A percentile compares a stretch with the other conserved stretches of the same genome.
Evolutionary conservation across 2,329 filamentous ascomycete genomes (phyloP).

Genomic region (Neurospora crassa): DNA sequence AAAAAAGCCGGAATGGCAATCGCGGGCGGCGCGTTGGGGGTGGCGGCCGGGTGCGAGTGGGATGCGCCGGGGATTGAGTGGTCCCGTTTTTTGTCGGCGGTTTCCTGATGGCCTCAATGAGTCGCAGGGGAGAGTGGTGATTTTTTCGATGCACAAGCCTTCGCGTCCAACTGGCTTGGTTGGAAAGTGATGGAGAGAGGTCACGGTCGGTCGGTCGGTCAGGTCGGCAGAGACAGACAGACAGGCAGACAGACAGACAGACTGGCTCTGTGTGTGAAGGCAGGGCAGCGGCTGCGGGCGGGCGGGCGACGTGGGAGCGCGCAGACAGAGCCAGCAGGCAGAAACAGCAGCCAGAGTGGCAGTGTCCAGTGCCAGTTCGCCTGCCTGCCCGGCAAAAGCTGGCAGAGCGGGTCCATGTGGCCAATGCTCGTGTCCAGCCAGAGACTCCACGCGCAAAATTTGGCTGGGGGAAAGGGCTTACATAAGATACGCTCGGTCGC

Average conservation of each 20-base stretch:
- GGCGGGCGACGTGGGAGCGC: not conserved
- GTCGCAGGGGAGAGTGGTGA: conserved; percentile 49
- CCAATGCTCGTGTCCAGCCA: not conserved
- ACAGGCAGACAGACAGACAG: not conserved
- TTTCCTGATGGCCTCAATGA: conserved; percentile 49
- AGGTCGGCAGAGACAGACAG: conserved; percentile 1
- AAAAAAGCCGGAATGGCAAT: conserved; percentile 34
- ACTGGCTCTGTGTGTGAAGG: not conserved
- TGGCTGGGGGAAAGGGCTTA: not conserved
- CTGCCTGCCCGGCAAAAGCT: not conserved
- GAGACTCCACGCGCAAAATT: not conserved
- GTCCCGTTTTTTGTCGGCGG: conserved; percentile 41
- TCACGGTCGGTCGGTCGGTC: conserved; percentile 28
- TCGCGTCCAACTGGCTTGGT: conserved; percentile 18
- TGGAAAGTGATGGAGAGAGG: conserved; percentile 21
- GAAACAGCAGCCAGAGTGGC: not conserved
- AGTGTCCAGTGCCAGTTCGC: not conserved
- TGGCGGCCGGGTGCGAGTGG: conserved; percentile 26
- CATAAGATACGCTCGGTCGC: not conserved
- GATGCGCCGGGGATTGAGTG: conserved; percentile 44
- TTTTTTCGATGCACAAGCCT: conserved; percentile 52
- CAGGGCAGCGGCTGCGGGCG: not conserved
- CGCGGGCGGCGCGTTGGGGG: conserved; percentile 30
- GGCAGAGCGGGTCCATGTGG: not conserved
- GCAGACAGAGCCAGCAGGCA: not conserved